Conservation (phyloP, 2,329 filamentous ascomycete genomes). For the Arthrinium phaeospermum region DNA sequence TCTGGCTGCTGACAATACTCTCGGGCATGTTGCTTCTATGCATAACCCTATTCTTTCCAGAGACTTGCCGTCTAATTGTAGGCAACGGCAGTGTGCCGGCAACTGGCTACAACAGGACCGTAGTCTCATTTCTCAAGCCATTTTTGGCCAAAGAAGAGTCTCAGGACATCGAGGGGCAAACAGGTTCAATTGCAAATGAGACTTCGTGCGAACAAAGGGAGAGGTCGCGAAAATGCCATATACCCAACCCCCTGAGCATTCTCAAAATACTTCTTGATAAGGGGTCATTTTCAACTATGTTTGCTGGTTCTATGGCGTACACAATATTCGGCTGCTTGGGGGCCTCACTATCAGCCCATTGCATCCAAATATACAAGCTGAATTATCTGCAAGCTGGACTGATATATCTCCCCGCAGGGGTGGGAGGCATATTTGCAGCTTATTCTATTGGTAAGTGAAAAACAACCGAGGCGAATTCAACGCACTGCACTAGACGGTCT, state of each 20-base stretch:
- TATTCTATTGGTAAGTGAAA: neutral
- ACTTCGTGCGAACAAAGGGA: too few relatives aligned
- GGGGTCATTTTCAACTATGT: neutral
- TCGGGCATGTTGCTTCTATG: constrained; percentile 30
- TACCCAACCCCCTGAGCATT: neutral
- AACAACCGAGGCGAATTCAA: too few relatives aligned
- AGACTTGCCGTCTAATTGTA: neutral
- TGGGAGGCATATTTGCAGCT: neutral
- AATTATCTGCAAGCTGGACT: neutral
- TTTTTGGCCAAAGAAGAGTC: too few relatives aligned
- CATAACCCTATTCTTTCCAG: constrained; percentile 23
- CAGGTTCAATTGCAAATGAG: too few relatives aligned
- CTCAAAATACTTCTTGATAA: neutral
- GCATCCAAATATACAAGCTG: neutral
- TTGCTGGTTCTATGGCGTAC: neutral
- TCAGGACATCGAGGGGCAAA: too few relatives aligned
- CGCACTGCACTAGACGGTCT: too few relatives aligned
- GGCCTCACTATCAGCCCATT: neutral
- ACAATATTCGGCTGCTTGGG: neutral
- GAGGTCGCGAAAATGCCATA: neutral
- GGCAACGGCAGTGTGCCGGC: neutral
- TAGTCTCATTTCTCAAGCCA: too few relatives aligned
- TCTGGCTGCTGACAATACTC: constrained; percentile 45
- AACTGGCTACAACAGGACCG: too few relatives aligned
- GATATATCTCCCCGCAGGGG: neutral